These are phyloP conservation scores for Hypoxylon fragiforme DNA, from an alignment of 495 filamentous ascomycete species.

Conservation along the genomic window DNA sequence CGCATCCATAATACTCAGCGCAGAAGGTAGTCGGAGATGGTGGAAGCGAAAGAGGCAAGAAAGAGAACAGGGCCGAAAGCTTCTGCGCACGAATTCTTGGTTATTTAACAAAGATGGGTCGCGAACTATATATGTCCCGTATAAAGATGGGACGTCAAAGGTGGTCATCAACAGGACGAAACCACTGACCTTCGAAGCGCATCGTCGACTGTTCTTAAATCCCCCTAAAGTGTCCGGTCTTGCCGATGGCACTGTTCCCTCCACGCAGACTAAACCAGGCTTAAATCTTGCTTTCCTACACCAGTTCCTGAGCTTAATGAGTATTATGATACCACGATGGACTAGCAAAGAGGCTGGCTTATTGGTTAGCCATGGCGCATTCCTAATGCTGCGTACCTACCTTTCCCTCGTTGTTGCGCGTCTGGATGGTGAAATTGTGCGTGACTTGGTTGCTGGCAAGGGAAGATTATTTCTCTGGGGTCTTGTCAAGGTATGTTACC, in stretches of 20 bases:
- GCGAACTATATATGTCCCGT: conserved; percentile 91
- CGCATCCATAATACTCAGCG: conserved; percentile 72
- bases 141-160: conserved; percentile 82
- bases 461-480: conserved; percentile 87
- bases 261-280: conserved; percentile 87
- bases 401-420: conserved; percentile 90
- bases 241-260: conserved; percentile 78
- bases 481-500: conserved; percentile 64
- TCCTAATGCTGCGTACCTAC: conserved; percentile 89
- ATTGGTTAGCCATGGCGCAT: conserved; percentile 82
- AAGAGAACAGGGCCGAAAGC: conserved; percentile 72
- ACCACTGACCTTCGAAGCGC: conserved; percentile 91
- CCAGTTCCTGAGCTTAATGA: conserved; percentile 91
- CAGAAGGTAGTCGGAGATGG: conserved; percentile 75
- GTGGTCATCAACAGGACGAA: conserved; percentile 94
- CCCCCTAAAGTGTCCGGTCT: conserved; percentile 78
- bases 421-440: conserved; percentile 93
- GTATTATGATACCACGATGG: conserved; percentile 97
- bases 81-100: conserved; percentile 90
- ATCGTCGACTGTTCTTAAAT: conserved; percentile 89
- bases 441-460: conserved; percentile 93
- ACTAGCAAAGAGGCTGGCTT: conserved; percentile 91
- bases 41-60: conserved; percentile 71
- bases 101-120: conserved; percentile 91
- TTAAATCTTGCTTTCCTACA: conserved; percentile 98